Evolutionary conservation across 371 early-diverging fungal genomes (phyloP).

Genomic region (Mortierella sp.): DNA sequence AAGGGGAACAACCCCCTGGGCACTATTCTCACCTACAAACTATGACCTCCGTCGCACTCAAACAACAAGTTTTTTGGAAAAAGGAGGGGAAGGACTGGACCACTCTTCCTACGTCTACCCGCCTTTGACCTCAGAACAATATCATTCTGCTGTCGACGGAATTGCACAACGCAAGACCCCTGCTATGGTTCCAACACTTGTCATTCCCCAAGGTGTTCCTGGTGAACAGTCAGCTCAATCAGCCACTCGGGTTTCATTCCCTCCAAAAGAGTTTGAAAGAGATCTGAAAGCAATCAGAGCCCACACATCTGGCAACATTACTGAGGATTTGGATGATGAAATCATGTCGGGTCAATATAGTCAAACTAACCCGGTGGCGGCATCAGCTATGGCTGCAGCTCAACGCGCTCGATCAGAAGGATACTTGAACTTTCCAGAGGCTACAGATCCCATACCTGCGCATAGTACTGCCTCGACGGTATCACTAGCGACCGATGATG

Average conservation of each 20-base stretch:
- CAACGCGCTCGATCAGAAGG: not conserved
- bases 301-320: too few relatives aligned
- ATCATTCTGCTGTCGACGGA: not conserved
- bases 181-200: slow-evolving; percentile 33
- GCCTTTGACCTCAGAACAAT: slow-evolving; percentile 3
- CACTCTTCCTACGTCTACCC: too few relatives aligned
- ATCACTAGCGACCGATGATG: slow-evolving; percentile 13
- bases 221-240: slow-evolving; percentile 1
- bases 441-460: not conserved
- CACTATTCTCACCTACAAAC: slow-evolving; percentile 11
- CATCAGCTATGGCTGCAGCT: slow-evolving; percentile 29
- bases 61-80: slow-evolving; percentile 1
- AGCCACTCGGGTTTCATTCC: not conserved
- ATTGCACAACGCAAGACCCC: slow-evolving; percentile 15
- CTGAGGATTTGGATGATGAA: not conserved
- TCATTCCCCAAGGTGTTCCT: slow-evolving; percentile 9
- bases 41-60: slow-evolving; percentile 21
- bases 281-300: too few relatives aligned
- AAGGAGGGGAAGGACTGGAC: too few relatives aligned
- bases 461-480: slow-evolving; percentile 13
- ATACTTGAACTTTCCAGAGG: not conserved
- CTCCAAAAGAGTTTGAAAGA: too few relatives aligned
- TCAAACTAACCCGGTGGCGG: not conserved
- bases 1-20: too few relatives aligned
- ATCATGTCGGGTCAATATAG: not conserved